Evolutionary conservation across 2,329 filamentous ascomycete species (phyloP), one percentile per base, ranked within the genome.

Genomic region (Arachnomyces sp.): DNA sequence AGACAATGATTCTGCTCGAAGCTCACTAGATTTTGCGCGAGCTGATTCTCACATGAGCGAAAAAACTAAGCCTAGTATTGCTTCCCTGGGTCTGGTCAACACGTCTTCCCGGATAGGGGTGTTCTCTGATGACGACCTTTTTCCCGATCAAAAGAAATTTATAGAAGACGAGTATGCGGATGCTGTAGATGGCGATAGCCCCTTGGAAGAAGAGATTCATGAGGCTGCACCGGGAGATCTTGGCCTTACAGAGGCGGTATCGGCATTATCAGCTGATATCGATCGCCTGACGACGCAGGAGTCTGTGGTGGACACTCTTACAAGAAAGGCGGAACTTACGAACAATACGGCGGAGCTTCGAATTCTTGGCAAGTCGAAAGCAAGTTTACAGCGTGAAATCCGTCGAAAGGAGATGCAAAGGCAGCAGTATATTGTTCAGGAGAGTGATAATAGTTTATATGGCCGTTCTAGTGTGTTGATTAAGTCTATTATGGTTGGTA

Each of bases 361-460:
- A 28, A 96, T 98, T 46, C 63, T 98, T 37, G 80, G 83, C 40
- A 98, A 98, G 61, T 95, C 88, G 1, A 94, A 92, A 60, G 82
- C 88, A 25, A 98, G 92, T 61, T 68, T 98, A 42, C 84, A 94
- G 55, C 76, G 92, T 49, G 92, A 98, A 61, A 88, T 96, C 40
- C 78, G 87, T 42, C 80, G 89, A 28, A 98, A 96, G 59, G 90
- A 96, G 62, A 76, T 98, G 55, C 92, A 98, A 59, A 77, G 89
- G 38, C 92, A 94, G 61, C 93, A 98, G 59, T 98, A 98, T 53
- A 86, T 94, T 34, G 80, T 96, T 6, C 92, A 98, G 63, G 92
- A 98, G 63, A 95, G 88, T 56, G 93, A 98, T 59, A 98, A 94
- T 61, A 94, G 88, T 60, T 71, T 98, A 16, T 96, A 94, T 55